Conservation (phyloP, 179 eudicot genomes). For the Heliamphora pulchella region DNA sequence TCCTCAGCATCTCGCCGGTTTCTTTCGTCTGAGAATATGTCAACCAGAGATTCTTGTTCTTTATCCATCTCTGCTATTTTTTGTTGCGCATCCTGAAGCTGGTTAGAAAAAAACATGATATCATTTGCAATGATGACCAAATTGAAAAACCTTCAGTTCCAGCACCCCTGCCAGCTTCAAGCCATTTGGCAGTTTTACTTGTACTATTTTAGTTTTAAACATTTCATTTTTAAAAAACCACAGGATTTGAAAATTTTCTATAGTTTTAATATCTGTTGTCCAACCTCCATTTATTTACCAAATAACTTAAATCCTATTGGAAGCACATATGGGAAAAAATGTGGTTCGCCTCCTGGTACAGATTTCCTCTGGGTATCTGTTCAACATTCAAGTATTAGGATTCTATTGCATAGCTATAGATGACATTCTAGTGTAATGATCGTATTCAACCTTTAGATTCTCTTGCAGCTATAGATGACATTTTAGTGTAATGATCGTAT, state of each 20-base stretch:
- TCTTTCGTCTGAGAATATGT: conserved; percentile 49
- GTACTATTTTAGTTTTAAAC: neutral
- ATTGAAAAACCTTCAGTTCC: neutral
- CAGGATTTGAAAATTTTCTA: neutral
- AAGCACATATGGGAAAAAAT: neutral
- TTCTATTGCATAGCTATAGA: neutral
- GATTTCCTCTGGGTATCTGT: too few species aligned
- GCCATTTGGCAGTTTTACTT: neutral
- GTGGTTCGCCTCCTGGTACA: neutral
- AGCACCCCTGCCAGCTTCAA: neutral
- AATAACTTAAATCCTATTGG: neutral
- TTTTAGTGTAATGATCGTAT: neutral
- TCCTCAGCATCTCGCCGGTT: conserved; percentile 41
- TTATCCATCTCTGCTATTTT: conserved; percentile 32
- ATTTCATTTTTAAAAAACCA: neutral
- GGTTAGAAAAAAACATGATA: neutral
- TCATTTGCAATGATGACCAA: neutral
- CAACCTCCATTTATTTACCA: neutral
- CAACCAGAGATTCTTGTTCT: conserved; percentile 43
- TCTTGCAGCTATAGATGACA: neutral
- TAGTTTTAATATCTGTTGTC: too few species aligned
- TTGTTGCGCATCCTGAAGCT: conserved; percentile 30
- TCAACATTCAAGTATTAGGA: too few species aligned
- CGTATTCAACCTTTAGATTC: neutral
- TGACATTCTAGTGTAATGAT: neutral